Conservation (phyloP, 805 yeast genomes). For the Candida pseudofarinosa region DNA sequence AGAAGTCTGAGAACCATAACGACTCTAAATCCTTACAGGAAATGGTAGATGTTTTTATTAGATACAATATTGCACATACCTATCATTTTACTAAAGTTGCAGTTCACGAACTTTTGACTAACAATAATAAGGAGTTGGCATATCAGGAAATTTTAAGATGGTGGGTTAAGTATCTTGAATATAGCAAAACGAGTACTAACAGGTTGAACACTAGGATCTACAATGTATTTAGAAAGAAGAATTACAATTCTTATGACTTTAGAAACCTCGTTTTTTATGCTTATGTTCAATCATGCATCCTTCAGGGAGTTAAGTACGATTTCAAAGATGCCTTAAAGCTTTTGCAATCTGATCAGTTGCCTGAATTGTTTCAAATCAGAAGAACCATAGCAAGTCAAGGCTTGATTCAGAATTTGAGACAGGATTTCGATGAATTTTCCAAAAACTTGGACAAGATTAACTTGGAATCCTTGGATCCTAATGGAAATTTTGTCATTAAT, state of each 20-base stretch:
- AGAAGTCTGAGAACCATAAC: constrained; percentile 12
- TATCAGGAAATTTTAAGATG: constrained; percentile 23
- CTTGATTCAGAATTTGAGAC: constrained; percentile 2
- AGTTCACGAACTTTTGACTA: constrained; percentile 12
- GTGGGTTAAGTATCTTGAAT: constrained; percentile 34
- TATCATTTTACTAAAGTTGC: constrained; percentile 26
- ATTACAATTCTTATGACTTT: constrained; percentile 6
- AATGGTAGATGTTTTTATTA: constrained; percentile 24
- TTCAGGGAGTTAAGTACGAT: constrained; percentile 18
- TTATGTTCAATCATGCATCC: constrained; percentile 26
- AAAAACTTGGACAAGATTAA: constrained; percentile 8
- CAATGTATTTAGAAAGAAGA: constrained; percentile 6
- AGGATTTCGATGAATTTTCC: constrained; percentile 6
- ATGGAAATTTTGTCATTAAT: constrained; percentile 19
- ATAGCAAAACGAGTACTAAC: constrained; percentile 8
- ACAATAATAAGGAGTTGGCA: constrained; percentile 9
- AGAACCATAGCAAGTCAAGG: constrained; percentile 10
- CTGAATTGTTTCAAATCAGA: constrained; percentile 13
- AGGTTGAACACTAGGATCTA: constrained; percentile 4
- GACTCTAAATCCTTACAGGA: constrained; percentile 12
- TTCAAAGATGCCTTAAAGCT: constrained; percentile 22
- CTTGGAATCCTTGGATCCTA: constrained; percentile 30
- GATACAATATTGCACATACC: constrained; percentile 29
- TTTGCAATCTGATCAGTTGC: constrained; percentile 22
- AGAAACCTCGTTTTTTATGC: constrained; percentile 31